phyloP scores from a whole-genome alignment of 371 early-diverging fungal species.

The Dinochytrium kinnereticum region DNA sequence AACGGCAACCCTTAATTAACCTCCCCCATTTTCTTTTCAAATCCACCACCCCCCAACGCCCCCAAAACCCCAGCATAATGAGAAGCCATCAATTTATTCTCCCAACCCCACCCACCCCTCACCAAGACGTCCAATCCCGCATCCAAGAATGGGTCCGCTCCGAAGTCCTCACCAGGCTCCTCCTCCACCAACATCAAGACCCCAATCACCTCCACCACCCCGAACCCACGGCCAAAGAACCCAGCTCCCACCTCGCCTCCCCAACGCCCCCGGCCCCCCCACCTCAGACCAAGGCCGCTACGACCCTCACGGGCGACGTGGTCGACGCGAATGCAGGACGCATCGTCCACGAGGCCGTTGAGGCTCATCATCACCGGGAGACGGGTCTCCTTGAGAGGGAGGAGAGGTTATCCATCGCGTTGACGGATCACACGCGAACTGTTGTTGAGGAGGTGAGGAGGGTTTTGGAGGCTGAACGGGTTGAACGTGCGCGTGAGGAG shows the following conservation, averaged over 20 bases:
- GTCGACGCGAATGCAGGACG: not conserved
- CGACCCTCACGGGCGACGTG: too few relatives aligned
- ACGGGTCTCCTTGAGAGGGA: not conserved
- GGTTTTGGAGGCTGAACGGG: not conserved
- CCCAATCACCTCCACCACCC: not conserved
- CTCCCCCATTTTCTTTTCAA: too few relatives aligned
- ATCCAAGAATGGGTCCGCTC: conserved; percentile 31
- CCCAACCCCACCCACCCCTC: too few relatives aligned
- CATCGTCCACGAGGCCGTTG: too few relatives aligned
- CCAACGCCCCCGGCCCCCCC: not conserved
- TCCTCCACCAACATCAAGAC: conserved; percentile 15
- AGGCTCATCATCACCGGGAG: too few relatives aligned
- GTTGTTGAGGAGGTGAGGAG: not conserved
- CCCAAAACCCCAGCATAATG: too few relatives aligned
- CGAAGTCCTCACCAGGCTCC: conserved; percentile 24
- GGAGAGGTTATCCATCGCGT: not conserved
- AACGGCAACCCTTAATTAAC: too few relatives aligned
- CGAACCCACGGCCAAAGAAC: not conserved
- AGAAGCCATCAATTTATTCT: too few relatives aligned
- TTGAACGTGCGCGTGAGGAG: not conserved
- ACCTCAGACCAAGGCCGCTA: too few relatives aligned
- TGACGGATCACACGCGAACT: conserved; percentile 4
- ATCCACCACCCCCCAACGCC: too few relatives aligned
- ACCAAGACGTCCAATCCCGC: conserved; percentile 12
- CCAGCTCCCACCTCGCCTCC: not conserved